These are phyloP conservation scores for Cladophialophora immunda DNA, from an alignment of 2,329 filamentous ascomycete genomes.

Conservation along the genomic window DNA sequence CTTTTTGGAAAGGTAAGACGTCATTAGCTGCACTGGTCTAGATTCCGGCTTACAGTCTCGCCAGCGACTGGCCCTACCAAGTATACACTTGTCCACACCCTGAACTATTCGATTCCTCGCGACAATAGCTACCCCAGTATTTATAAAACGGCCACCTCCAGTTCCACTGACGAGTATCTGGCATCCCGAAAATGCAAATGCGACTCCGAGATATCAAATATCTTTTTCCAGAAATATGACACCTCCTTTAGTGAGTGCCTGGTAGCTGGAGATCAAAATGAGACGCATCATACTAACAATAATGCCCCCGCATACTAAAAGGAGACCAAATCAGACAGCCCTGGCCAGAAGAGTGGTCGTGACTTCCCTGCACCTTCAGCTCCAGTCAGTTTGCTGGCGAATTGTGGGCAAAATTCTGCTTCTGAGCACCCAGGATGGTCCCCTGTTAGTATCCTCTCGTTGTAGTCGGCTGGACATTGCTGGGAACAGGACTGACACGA, in stretches of 20 bases:
- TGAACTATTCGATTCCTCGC: no score
- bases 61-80: no score
- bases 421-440: not conserved
- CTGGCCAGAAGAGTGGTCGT: not conserved
- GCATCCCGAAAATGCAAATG: not conserved
- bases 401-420: not conserved
- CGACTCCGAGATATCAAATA: not conserved
- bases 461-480: not conserved
- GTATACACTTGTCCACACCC: no score
- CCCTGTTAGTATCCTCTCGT: not conserved
- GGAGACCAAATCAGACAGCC: not conserved
- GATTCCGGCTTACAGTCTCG: no score
- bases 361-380: not conserved
- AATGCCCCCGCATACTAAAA: not conserved
- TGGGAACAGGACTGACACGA: not conserved
- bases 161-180: no score
- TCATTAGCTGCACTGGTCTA: no score
- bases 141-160: no score
- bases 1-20: no score
- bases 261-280: not conserved
- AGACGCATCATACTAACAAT: not conserved
- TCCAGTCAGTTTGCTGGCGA: not conserved
- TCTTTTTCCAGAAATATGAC: not conserved
- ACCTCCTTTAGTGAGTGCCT: not conserved
- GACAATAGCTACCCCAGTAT: no score